Evolutionary conservation across 75 land plant species (phyloP), one percentile per base, ranked within the genome.

Genomic region (Selaginella moellendorffii): DNA sequence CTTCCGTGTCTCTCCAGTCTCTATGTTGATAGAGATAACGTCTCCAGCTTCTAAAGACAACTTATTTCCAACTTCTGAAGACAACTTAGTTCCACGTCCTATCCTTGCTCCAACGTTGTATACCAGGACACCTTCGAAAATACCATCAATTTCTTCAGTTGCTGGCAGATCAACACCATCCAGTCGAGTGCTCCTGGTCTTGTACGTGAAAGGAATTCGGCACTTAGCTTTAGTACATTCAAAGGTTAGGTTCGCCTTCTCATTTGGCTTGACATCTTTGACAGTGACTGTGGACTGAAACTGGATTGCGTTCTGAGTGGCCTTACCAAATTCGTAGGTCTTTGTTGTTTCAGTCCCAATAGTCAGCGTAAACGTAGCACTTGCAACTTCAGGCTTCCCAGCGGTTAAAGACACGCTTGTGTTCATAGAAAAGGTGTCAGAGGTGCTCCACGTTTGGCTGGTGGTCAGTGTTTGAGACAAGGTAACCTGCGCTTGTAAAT

Each of bases 191-290:
- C 23, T 24, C 59, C 59, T 8, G 59, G 23, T 56, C 23, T 19
- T 10, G 19, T 56, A 56, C n/a, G 59, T 56, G 19, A 56, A 56
- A 8, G 59, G 59, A n/a, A 56, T 8, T 19, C 59, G 59, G n/a
- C 8, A 56, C 19, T 19, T 9, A 56, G 59, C 59, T 56, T 19
- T 56, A 8, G 59, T 56, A 24, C 59, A 56, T n/a, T 56, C 59
- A 19, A 56, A 19, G n/a, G 5, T n/a, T 8, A 56, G 23, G n/a
- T n/a, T 8, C 9, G 19, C 59, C 59, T 56, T 19, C 52, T 10
- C 14, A 10, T 46, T 1, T 18, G 62, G 62, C 18, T 27, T 27
- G 29, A 61, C 62, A 8, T 1, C 2, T 26, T 27, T 5, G 17
- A 61, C 62, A 18, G 18, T 61, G 25, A 23, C 26, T n/a, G 62